Percentiles rank a stretch among this genome's conserved stretches.
Conservation (phyloP, 768 basidiomycete species). For the Boletus speciosus region DNA sequence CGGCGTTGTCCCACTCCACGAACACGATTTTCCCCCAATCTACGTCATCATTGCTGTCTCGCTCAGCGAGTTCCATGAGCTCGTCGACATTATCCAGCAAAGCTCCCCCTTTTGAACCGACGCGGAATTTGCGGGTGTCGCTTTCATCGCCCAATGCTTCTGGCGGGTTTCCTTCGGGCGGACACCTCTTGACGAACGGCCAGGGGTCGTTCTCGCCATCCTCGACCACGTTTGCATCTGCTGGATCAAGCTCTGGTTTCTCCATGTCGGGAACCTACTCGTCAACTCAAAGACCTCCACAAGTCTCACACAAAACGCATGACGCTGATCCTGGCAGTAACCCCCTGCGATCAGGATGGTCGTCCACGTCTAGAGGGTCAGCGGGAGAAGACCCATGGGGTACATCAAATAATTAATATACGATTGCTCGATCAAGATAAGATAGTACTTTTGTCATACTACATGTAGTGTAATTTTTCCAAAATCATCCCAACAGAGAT, state of each 20-base stretch:
- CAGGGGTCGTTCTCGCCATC: conserved; percentile 21
- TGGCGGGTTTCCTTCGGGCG: conserved; percentile 9
- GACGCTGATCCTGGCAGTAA: conserved; percentile 7
- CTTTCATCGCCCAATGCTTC: conserved; percentile 19
- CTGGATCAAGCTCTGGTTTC: conserved; percentile 9
- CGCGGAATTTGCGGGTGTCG: conserved; percentile 24
- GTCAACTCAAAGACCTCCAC: conserved; percentile 13
- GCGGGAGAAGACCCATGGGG: conserved; percentile 16
- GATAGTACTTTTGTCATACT: not conserved
- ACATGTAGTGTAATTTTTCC: not conserved
- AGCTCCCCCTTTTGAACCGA: conserved; percentile 55
- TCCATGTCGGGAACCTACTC: conserved; percentile 13
- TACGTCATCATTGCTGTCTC: conserved; percentile 24
- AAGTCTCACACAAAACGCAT: conserved; percentile 3
- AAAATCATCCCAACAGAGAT: not conserved
- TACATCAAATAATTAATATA: conserved; percentile 10
- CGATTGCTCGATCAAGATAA: not conserved
- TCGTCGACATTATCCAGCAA: conserved; percentile 49
- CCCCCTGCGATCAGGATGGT: conserved; percentile 11
- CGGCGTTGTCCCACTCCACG: conserved; percentile 12
- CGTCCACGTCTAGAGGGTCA: conserved; percentile 10
- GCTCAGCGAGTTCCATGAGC: conserved; percentile 27
- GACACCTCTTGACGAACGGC: conserved; percentile 8
- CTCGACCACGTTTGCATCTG: conserved; percentile 7
- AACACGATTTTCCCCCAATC: conserved; percentile 19